phyloP scores from a whole-genome alignment of 2,329 filamentous ascomycete species.

The Curvularia hawaiiensis region DNA sequence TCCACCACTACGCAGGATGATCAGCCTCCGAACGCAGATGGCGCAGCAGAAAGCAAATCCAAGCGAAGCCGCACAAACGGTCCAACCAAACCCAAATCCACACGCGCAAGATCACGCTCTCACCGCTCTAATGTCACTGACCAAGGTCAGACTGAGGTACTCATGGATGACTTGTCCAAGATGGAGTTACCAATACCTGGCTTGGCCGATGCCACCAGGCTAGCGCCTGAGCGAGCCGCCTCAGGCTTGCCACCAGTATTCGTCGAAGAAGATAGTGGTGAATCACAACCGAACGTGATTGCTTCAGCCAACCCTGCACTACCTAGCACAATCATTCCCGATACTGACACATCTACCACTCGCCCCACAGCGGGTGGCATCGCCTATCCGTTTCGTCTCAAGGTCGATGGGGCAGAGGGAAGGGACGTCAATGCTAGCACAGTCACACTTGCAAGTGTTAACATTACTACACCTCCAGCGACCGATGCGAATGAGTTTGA shows the following conservation, averaged over 20 bases:
- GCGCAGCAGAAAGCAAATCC: constrained; percentile 30
- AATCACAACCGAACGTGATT: constrained; percentile 22
- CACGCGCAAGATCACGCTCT: constrained; percentile 36
- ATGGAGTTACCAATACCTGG: constrained; percentile 29
- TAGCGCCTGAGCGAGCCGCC: constrained; percentile 36
- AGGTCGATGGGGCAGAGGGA: constrained; percentile 49
- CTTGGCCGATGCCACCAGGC: constrained; percentile 35
- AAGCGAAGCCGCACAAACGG: constrained; percentile 15
- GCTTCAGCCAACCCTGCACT: constrained; percentile 32
- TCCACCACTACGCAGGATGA: constrained; percentile 37
- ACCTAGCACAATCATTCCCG: constrained; percentile 49
- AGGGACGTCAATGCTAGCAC: constrained; percentile 69
- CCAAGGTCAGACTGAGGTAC: constrained; percentile 34
- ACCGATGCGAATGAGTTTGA: constrained; percentile 24
- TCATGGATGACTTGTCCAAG: constrained; percentile 27
- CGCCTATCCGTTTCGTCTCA: constrained; percentile 74
- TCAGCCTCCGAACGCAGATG: constrained; percentile 38
- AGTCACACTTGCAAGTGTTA: constrained; percentile 62
- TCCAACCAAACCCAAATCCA: constrained; percentile 7
- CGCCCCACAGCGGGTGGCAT: constrained; percentile 71
- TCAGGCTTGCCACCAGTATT: constrained; percentile 29
- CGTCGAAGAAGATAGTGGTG: background rate
- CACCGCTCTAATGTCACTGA: constrained; percentile 42
- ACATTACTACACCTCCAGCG: constrained; percentile 28
- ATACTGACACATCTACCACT: constrained; percentile 60